These are phyloP conservation scores for Pestalotiopsis sp. DNA, from an alignment of 2,329 filamentous ascomycete species.

Conservation along the genomic window DNA sequence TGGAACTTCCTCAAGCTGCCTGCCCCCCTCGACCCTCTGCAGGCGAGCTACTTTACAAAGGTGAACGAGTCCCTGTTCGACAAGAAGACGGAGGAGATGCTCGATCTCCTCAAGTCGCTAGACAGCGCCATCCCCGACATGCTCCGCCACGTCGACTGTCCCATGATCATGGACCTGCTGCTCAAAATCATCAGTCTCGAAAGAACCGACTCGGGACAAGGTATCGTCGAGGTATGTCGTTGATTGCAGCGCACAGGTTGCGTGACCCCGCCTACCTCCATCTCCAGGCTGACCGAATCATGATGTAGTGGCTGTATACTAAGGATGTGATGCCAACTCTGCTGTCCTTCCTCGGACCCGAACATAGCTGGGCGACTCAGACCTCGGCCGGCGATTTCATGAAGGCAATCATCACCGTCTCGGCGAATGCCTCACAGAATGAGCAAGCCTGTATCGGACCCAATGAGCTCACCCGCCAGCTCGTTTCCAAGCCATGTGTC, in stretches of 20 bases:
- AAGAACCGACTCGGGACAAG: conserved; percentile 86
- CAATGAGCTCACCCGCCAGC: conserved; percentile 92
- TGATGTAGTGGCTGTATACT: conserved; percentile 80
- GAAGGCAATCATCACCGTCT: conserved; percentile 98
- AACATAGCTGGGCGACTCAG: conserved; percentile 87
- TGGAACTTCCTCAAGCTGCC: conserved; percentile 87
- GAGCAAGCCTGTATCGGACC: conserved; percentile 99
- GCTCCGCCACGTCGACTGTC: conserved; percentile 92
- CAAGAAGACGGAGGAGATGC: conserved; percentile 97
- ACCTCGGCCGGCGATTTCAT: conserved; percentile 97
- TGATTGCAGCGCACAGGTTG: conserved; percentile 4
- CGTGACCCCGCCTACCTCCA: not conserved
- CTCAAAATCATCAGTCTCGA: conserved; percentile 97
- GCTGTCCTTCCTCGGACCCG: conserved; percentile 82
- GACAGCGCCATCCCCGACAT: conserved; percentile 83
- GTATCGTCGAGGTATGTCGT: conserved; percentile 81
- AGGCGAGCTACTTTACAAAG: conserved; percentile 98
- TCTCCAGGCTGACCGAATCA: conserved; percentile 20
- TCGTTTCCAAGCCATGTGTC: conserved; percentile 85
- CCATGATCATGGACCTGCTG: conserved; percentile 96
- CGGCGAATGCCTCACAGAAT: conserved; percentile 95
- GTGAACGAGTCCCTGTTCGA: conserved; percentile 98
- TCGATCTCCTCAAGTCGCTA: conserved; percentile 83
- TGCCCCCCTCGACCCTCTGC: conserved; percentile 86
- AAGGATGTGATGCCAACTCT: conserved; percentile 87